Evolutionary conservation across 2,329 filamentous ascomycete genomes (phyloP).

Genomic region (Fusarium burgessii): DNA sequence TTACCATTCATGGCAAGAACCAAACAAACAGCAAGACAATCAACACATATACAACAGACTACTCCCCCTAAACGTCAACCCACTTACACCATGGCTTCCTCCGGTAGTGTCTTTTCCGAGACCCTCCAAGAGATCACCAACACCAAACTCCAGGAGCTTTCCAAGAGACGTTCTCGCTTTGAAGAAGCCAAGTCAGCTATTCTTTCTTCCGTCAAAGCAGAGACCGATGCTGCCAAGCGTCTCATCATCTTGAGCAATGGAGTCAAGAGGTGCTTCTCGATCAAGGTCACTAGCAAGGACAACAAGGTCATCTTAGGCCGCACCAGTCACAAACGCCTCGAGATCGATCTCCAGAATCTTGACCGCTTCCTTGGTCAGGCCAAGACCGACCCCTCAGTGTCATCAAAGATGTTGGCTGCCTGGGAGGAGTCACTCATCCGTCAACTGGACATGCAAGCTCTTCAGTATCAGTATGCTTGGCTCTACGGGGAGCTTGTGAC

Average conservation of each 20-base stretch:
- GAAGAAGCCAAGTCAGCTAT: constrained; percentile 51
- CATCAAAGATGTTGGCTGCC: constrained; percentile 47
- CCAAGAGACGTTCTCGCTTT: constrained; percentile 54
- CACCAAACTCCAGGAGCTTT: constrained; percentile 58
- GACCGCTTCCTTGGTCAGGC: constrained; percentile 56
- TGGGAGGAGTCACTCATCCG: constrained; percentile 54
- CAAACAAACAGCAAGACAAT: neutral
- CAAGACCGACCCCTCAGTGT: constrained; percentile 56
- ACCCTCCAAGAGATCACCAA: constrained; percentile 59
- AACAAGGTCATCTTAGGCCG: constrained; percentile 40
- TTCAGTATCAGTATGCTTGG: constrained; percentile 58
- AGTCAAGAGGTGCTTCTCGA: constrained; percentile 52
- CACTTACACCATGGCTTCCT: constrained; percentile 42
- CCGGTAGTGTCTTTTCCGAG: constrained; percentile 56
- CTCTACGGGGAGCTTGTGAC: constrained; percentile 61
- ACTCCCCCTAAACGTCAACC: neutral
- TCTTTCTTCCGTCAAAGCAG: constrained; percentile 45
- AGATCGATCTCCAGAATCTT: constrained; percentile 54
- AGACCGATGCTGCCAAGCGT: constrained; percentile 48
- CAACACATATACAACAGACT: neutral
- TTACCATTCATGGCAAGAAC: neutral
- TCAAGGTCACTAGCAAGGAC: constrained; percentile 46
- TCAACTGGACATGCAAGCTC: constrained; percentile 56
- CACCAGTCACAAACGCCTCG: constrained; percentile 46
- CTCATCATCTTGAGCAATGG: constrained; percentile 51